These are phyloP conservation scores for Phytophthora kernoviae DNA, from an alignment of 352 stramenopile species.

Conservation along the genomic window DNA sequence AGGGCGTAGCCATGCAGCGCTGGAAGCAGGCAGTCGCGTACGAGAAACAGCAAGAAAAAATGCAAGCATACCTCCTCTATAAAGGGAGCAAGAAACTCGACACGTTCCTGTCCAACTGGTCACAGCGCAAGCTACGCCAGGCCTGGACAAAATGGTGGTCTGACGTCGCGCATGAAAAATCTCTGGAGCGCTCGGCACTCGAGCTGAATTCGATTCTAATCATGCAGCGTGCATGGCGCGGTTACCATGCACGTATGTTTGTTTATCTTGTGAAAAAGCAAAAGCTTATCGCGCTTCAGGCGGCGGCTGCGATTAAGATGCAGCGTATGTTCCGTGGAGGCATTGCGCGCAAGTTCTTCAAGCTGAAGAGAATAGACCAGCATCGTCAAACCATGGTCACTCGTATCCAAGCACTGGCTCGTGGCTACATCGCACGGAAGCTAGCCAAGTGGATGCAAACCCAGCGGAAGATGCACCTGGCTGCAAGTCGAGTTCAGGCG, in stretches of 20 bases:
- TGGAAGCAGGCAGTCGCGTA: conserved; percentile 55
- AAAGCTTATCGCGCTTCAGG: conserved; percentile 43
- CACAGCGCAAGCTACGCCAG: conserved; percentile 63
- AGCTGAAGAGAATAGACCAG: conserved; percentile 50
- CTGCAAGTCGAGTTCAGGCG: conserved; percentile 63
- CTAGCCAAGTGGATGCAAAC: conserved; percentile 15
- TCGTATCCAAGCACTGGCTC: conserved; percentile 55
- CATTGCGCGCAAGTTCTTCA: conserved; percentile 68
- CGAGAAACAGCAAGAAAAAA: conserved; percentile 78
- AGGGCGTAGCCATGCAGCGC: conserved; percentile 64
- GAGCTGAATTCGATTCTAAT: conserved; percentile 57
- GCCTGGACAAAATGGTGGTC: conserved; percentile 76
- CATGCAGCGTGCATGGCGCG: conserved; percentile 66
- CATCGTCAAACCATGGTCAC: conserved; percentile 47
- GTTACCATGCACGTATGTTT: conserved; percentile 53
- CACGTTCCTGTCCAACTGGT: conserved; percentile 71
- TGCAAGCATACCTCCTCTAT: conserved; percentile 76
- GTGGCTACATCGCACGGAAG: conserved; percentile 47
- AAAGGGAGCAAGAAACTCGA: conserved; percentile 83
- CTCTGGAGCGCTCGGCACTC: conserved; percentile 48
- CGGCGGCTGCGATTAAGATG: conserved; percentile 49
- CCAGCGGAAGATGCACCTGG: conserved; percentile 34
- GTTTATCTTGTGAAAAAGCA: conserved; percentile 52
- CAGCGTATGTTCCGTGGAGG: conserved; percentile 67
- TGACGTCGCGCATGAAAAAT: conserved; percentile 55